Percentiles rank a stretch among this genome's conserved stretches.
phyloP scores from a whole-genome alignment of 2,329 filamentous ascomycete genomes.

The Epichloe aotearoae region DNA sequence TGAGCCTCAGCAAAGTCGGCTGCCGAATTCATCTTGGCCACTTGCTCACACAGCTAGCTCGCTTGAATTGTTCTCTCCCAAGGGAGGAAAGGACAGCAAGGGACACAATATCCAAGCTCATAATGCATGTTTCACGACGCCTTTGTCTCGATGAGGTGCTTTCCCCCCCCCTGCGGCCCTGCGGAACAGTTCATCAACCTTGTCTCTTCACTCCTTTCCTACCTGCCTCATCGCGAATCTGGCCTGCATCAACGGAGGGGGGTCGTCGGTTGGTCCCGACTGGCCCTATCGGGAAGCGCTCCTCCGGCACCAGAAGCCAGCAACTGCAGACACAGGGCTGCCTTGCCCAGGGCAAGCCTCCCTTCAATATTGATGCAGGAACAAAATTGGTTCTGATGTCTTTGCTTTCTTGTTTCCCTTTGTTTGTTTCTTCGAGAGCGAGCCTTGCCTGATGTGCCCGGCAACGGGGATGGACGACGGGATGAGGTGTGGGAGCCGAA shows the following conservation, averaged over 20 bases:
- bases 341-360: not conserved
- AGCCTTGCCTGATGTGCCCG: not conserved
- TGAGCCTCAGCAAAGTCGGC: too few species aligned
- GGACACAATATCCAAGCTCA: too few species aligned
- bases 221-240: not conserved
- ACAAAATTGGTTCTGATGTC: not conserved
- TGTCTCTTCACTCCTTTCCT: not conserved
- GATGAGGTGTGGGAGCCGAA: not conserved
- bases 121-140: too few species aligned
- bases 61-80: too few species aligned
- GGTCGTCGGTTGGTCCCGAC: not conserved
- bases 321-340: not conserved
- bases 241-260: not conserved
- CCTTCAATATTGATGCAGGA: not conserved
- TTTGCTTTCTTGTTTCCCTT: not conserved
- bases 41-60: too few species aligned
- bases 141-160: not conserved
- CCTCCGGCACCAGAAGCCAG: not conserved
- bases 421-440: not conserved
- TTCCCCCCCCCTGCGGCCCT: not conserved
- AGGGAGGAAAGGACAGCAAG: too few species aligned
- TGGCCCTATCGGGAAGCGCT: not conserved
- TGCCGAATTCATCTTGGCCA: too few species aligned
- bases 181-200: not conserved
- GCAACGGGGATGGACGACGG: not conserved